Evolutionary conservation across 257 asterid genomes (phyloP).

Genomic region (Petunia secreta): DNA sequence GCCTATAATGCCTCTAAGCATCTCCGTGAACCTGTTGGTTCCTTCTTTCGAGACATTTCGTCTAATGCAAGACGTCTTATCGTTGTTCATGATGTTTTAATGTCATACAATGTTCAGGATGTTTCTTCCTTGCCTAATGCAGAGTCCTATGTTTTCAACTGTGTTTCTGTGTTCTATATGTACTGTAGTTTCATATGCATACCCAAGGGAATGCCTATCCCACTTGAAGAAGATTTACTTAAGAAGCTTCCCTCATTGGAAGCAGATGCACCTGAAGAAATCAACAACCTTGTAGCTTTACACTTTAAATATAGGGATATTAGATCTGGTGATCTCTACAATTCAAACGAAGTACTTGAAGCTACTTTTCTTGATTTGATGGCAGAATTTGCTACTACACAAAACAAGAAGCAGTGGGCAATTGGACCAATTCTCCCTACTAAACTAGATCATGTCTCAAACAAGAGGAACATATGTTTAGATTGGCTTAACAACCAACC

Average conservation of each 20-base stretch:
- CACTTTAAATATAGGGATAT: conserved; percentile 39
- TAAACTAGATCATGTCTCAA: background rate
- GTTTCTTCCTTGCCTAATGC: conserved; percentile 41
- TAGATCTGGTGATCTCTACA: conserved; percentile 61
- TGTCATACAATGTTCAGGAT: conserved; percentile 60
- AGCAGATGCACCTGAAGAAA: conserved; percentile 44
- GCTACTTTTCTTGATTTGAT: conserved; percentile 47
- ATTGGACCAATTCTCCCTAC: conserved; percentile 72
- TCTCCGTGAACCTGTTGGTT: conserved; percentile 46
- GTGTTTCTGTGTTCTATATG: conserved; percentile 46
- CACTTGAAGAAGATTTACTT: conserved; percentile 37
- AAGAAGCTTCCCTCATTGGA: conserved; percentile 41
- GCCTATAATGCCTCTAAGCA: conserved; percentile 35
- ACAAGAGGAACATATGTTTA: conserved; percentile 36
- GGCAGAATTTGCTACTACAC: conserved; percentile 31
- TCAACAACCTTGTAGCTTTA: conserved; percentile 30
- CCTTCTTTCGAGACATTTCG: conserved; percentile 34
- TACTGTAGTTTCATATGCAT: conserved; percentile 48
- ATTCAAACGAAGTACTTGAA: conserved; percentile 57
- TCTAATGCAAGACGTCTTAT: conserved; percentile 36
- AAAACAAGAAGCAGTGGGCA: conserved; percentile 56
- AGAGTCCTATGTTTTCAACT: conserved; percentile 52
- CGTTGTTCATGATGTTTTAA: conserved; percentile 45
- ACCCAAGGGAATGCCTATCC: conserved; percentile 4
- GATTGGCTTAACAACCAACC: conserved; percentile 47